phyloP scores from a whole-genome alignment of 2,329 filamentous ascomycete genomes.

The Pleurostoma richardsiae region DNA sequence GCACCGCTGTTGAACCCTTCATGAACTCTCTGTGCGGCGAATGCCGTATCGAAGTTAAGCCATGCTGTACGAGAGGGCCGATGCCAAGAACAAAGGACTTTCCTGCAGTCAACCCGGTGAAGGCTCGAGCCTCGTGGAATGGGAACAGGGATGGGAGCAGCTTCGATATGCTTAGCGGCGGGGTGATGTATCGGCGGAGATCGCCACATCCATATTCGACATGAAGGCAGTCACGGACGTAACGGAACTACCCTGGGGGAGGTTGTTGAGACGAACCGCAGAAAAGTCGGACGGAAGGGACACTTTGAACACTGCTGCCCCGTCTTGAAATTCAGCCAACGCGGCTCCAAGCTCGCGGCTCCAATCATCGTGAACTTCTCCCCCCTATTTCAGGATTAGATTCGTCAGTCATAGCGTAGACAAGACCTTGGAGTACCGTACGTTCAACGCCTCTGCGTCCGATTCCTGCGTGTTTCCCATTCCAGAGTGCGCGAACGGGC shows the following conservation, averaged over 20 bases:
- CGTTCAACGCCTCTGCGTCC: too few relatives aligned
- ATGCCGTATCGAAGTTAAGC: conserved; percentile 19
- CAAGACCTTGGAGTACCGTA: too few relatives aligned
- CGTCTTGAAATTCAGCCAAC: conserved; percentile 23
- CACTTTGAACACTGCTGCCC: conserved; percentile 20
- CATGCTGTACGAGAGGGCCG: conserved; percentile 18
- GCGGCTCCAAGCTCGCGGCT: conserved; percentile 16
- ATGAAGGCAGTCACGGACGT: too few relatives aligned
- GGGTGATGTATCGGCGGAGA: too few relatives aligned
- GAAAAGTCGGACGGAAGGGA: conserved; percentile 29
- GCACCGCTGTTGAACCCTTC: conserved; percentile 12
- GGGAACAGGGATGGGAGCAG: conserved; percentile 7
- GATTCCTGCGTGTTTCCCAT: too few relatives aligned
- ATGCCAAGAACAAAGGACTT: conserved; percentile 33
- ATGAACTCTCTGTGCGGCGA: conserved; percentile 12
- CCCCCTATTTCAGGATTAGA: conserved; percentile 2
- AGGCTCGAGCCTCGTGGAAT: conserved; percentile 17
- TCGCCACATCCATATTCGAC: too few relatives aligned
- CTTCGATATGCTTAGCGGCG: too few relatives aligned
- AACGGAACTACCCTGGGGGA: too few relatives aligned
- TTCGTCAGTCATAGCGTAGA: too few relatives aligned
- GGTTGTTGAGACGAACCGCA: conserved; percentile 22
- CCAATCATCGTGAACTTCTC: too few relatives aligned
- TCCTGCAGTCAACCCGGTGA: conserved; percentile 25
- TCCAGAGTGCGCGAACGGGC: conserved; percentile 5